These are phyloP conservation scores for Mitragyna speciosa DNA, from an alignment of 257 asterid genomes.

Conservation along the genomic window DNA sequence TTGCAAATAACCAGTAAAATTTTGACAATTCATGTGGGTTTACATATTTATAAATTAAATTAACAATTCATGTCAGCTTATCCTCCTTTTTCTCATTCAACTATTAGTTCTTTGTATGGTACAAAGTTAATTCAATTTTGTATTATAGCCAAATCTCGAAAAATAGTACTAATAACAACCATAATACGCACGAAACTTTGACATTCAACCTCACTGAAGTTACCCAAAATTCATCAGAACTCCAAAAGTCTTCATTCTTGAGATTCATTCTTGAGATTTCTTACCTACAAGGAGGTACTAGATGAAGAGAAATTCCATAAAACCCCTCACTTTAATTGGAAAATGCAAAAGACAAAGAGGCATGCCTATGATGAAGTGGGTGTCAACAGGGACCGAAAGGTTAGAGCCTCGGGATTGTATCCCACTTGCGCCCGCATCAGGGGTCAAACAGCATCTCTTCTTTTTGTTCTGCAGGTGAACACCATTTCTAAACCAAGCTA, in stretches of 20 bases:
- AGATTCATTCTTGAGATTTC: too few relatives aligned
- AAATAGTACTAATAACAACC: neutral
- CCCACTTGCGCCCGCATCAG: slow-evolving; percentile 42
- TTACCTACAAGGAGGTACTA: too few relatives aligned
- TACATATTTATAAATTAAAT: too few relatives aligned
- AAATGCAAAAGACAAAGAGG: neutral
- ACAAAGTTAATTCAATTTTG: too few relatives aligned
- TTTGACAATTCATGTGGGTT: too few relatives aligned
- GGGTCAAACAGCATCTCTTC: slow-evolving; percentile 55
- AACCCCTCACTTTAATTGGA: neutral
- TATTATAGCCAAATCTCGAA: too few relatives aligned
- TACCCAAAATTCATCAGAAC: neutral
- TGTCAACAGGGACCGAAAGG: slow-evolving; percentile 10
- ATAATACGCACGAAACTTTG: neutral
- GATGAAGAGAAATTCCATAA: neutral
- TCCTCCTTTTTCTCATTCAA: too few relatives aligned
- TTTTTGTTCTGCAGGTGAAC: slow-evolving; percentile 32
- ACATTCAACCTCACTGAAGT: neutral
- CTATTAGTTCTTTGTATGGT: too few relatives aligned
- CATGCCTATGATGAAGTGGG: neutral
- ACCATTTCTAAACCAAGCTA: slow-evolving; percentile 27
- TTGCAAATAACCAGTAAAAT: too few relatives aligned
- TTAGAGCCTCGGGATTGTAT: slow-evolving; percentile 56
- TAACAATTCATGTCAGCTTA: too few relatives aligned
- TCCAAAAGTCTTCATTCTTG: neutral